Evolutionary conservation across 1,284 basidiomycete species (phyloP).

Genomic region (Microbotryum intermedium): DNA sequence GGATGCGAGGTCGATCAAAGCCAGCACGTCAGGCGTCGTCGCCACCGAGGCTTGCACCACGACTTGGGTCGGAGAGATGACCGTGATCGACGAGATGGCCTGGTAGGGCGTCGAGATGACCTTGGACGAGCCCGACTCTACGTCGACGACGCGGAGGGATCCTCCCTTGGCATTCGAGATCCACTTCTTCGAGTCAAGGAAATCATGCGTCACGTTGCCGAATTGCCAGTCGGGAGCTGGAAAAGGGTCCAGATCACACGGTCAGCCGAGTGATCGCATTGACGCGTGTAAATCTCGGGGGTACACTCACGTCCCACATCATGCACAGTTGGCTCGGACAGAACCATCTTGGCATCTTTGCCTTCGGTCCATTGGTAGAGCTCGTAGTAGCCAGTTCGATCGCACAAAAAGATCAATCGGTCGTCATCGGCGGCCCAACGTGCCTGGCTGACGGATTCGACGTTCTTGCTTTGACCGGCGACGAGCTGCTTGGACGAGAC

Average conservation of each 20-base stretch:
- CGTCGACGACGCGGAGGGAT: slow-evolving; percentile 23
- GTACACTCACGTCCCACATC: slow-evolving; percentile 40
- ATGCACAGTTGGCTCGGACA: slow-evolving; percentile 45
- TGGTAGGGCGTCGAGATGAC: slow-evolving; percentile 49
- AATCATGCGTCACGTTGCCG: slow-evolving; percentile 47
- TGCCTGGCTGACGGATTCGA: slow-evolving; percentile 37
- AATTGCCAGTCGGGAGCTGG: slow-evolving; percentile 52
- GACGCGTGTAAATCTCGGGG: neutral
- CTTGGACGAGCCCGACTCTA: slow-evolving; percentile 14
- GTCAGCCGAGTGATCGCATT: neutral
- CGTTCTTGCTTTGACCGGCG: slow-evolving; percentile 23
- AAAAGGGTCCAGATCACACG: slow-evolving; percentile 40
- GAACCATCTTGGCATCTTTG: slow-evolving; percentile 40
- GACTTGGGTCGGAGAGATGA: slow-evolving; percentile 35
- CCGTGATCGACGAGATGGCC: slow-evolving; percentile 42
- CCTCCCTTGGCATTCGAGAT: slow-evolving; percentile 47
- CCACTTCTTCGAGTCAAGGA: slow-evolving; percentile 48
- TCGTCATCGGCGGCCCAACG: slow-evolving; percentile 50
- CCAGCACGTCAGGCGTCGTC: slow-evolving; percentile 43
- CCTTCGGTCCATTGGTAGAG: slow-evolving; percentile 52
- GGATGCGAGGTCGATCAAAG: slow-evolving; percentile 38
- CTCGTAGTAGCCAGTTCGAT: slow-evolving; percentile 60
- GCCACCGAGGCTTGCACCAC: slow-evolving; percentile 41
- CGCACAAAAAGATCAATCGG: slow-evolving; percentile 57
- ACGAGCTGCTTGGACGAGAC: slow-evolving; percentile 8